Evolutionary conservation across 345 rosid species (phyloP), one percentile per base, ranked within the genome.

Genomic region (Heritiera fomes): DNA sequence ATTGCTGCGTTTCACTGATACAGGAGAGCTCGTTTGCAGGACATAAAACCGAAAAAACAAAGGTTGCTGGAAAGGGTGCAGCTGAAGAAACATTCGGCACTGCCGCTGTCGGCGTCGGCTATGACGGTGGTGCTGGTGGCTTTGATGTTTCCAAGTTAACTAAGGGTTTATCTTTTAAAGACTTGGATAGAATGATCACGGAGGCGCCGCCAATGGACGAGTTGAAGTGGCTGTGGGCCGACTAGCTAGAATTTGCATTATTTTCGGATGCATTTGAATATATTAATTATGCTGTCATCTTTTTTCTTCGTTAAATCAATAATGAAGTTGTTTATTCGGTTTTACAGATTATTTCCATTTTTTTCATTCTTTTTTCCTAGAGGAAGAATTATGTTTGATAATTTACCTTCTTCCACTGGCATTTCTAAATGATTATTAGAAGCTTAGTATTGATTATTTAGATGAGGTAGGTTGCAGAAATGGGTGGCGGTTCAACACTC

Each of bases 141-240:
- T n/a, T 11, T 68, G 17, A 4, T 49, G 82, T 63, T 64, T 59
- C 76, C 43, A 60, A 23, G 80, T 49, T 84, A 45, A 49, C 76
- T 5, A 82, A 78, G 55, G 83, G 82, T 40, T 14, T 77, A 76
- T 74, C 82, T 43, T 85, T 79, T 46, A 82, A 81, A 53, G 86
- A 85, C 38, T 52, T 81, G 79, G 88, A 85, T 41, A 32, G 76
- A 30, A 58, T 82, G 85, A 79, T 80, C 23, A 2, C 59, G 72
- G 88, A 85, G 85, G 41, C 75, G 50, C 85, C 87, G 63, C 76
- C 83, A 13, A 7, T 71, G 79, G 88, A 84, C 58, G 87, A 85
- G 30, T 75, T 75, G 67, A 66, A 47, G 30, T 73, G 80, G 53
- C 28, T 82, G 79, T 82, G 80, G 77, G 38, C 62, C 6, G 55